These are phyloP conservation scores for Auricularia heimuer DNA, from an alignment of 768 basidiomycete species.

Conservation along the genomic window DNA sequence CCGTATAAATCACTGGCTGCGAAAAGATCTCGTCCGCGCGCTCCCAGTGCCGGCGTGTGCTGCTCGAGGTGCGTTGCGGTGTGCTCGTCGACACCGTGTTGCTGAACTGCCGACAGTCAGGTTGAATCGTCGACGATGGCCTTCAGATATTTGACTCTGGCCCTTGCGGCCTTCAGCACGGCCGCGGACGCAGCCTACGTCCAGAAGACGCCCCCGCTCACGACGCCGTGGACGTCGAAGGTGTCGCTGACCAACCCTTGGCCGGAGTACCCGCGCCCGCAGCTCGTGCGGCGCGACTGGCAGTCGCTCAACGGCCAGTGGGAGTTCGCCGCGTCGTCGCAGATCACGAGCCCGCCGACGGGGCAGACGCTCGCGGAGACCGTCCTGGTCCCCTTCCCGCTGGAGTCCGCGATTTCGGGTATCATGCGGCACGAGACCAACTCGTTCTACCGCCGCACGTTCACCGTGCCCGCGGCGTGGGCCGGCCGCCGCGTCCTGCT, in stretches of 20 bases:
- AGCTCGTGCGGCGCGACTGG: not conserved
- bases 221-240: conserved; percentile 4
- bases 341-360: conserved; percentile 1
- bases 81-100: no score
- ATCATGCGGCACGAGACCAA: conserved; percentile 1
- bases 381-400: conserved; percentile 3
- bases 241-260: not conserved
- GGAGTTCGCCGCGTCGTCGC: not conserved
- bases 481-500: not conserved
- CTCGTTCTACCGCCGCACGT: conserved; percentile 1
- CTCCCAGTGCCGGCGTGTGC: no score
- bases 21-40: no score
- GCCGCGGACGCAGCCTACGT: not conserved
- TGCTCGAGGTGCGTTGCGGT: no score
- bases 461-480: not conserved
- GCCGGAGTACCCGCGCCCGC: conserved; percentile 1
- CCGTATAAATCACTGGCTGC: no score
- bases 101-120: no score
- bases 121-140: not conserved
- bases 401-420: conserved; percentile 2
- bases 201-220: conserved; percentile 1
- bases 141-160: not conserved
- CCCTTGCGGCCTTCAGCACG: not conserved
- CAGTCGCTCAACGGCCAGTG: conserved; percentile 1
- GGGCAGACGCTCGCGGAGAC: conserved; percentile 1